Percentiles rank a stretch among this genome's conserved stretches.
Conservation (phyloP, 345 rosid species). For the Ailanthus altissimus region DNA sequence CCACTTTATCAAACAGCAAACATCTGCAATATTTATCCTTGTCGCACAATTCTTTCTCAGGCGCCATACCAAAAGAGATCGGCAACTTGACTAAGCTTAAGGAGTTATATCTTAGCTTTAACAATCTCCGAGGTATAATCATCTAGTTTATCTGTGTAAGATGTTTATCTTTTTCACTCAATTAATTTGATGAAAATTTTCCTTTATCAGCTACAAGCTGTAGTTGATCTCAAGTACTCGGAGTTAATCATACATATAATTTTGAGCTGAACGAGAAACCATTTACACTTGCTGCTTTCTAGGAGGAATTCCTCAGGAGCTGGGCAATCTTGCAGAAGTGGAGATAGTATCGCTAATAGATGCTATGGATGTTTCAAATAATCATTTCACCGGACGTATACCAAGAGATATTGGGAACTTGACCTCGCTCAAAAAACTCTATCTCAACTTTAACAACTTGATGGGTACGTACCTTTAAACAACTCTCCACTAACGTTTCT, state of each 20-base stretch:
- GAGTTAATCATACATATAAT: too few species aligned
- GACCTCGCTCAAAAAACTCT: conserved; percentile 7
- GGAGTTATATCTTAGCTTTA: conserved; percentile 8
- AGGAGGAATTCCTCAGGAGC: conserved; percentile 26
- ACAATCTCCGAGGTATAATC: conserved; percentile 16
- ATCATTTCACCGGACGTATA: conserved; percentile 5
- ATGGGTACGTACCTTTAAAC: background rate
- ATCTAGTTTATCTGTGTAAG: background rate
- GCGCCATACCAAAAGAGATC: conserved; percentile 1
- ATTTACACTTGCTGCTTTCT: too few species aligned
- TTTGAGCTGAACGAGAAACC: too few species aligned
- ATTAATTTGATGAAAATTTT: too few species aligned
- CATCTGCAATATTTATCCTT: background rate
- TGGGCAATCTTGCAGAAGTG: background rate
- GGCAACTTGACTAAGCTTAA: conserved; percentile 19
- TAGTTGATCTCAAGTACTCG: too few species aligned
- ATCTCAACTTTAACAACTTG: conserved; percentile 13
- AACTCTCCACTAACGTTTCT: background rate
- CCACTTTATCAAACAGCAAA: background rate
- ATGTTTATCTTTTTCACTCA: too few species aligned
- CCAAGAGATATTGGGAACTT: conserved; percentile 26
- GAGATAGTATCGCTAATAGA: background rate
- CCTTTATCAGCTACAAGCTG: too few species aligned
- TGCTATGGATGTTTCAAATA: background rate
- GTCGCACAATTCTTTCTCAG: background rate